Base-by-base conservation (phyloP, 495 filamentous ascomycete species). In the Penicillium canescens region DNA sequence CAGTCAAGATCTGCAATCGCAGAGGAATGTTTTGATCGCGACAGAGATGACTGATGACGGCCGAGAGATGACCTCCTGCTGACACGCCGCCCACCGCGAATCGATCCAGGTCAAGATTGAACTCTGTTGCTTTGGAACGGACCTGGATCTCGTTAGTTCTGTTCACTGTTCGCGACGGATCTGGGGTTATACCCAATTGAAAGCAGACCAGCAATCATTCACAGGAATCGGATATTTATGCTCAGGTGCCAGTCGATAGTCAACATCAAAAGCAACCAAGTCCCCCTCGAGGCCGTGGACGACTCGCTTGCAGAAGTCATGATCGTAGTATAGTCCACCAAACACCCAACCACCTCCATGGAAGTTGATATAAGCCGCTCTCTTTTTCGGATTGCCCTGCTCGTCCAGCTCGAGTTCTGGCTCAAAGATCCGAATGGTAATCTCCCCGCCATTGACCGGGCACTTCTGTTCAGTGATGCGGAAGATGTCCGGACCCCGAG, bases 271-370 rank as follows among this genome's bases (percentile, higher is more conserved):
- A 2, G 61, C 72, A 14, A 75, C 70, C 40, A 73, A 24, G 20
- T 69, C 58, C 12, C 70, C 72, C 10, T 73, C 62, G 6, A 73
- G 60, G 10, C 51, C 60, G 52, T 72, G 45, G 13, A 75, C 72
- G 11, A 75, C 10, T 23, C 54, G 56, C 48, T 75, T 73, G 46
- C 70, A 75, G 36, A 71, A 67, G 31, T 69, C 67, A 56, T 73
- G 70, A 37, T 75, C 72, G 1, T 47, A 54, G 2, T 39, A 16
- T 0, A 75, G 61, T 6, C 67, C 66, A 1, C 72, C 70, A 57
- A 72, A 73, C 12, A 75, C 70, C 72, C 70, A 75, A 16, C 72
- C 72, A 37, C 72, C 68, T 8, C 72, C 72, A 37, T 75, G 70
- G 44, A 72, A 72, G 44, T 72, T 73, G 50, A 75, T 26, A 56